Conservation (phyloP, 2,329 filamentous ascomycete genomes). For the Sclerotiophoma versabilis region DNA sequence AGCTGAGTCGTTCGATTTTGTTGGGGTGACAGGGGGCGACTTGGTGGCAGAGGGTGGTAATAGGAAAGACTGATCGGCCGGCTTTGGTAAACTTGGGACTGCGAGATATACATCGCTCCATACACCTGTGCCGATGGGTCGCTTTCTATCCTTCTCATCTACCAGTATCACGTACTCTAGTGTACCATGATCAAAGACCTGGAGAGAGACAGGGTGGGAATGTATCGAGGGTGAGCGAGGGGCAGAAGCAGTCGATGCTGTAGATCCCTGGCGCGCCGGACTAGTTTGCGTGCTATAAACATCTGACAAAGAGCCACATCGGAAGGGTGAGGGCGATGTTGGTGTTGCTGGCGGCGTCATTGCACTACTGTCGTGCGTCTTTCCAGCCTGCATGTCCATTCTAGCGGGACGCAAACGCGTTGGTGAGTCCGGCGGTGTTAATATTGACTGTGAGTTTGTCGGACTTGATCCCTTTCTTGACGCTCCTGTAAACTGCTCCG, state of each 20-base stretch:
- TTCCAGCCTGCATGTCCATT: constrained; percentile 24
- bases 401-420: constrained; percentile 24
- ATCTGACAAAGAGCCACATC: constrained; percentile 27
- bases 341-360: constrained; percentile 43
- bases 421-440: constrained; percentile 40
- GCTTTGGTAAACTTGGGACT: constrained; percentile 28
- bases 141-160: constrained; percentile 34
- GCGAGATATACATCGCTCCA: constrained; percentile 50
- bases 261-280: constrained; percentile 32
- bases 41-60: constrained; percentile 18
- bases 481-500: background rate
- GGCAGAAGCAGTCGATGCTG: constrained; percentile 20
- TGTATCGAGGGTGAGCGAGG: constrained; percentile 27
- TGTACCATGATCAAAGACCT: constrained; percentile 31
- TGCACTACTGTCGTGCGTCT: constrained; percentile 26
- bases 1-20: constrained; percentile 27
- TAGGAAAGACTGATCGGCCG: constrained; percentile 5
- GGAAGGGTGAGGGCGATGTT: constrained; percentile 29
- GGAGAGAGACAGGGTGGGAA: constrained; percentile 32
- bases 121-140: constrained; percentile 40
- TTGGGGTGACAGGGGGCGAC: constrained; percentile 40
- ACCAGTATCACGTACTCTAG: constrained; percentile 38
- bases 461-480: constrained; percentile 5
- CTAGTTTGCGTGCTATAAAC: constrained; percentile 26
- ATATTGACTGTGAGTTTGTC: constrained; percentile 16